A percentile compares a stretch with the other conserved stretches of the same genome.
phyloP scores from a whole-genome alignment of 2,329 filamentous ascomycete genomes.

The Aspergillus sp. region DNA sequence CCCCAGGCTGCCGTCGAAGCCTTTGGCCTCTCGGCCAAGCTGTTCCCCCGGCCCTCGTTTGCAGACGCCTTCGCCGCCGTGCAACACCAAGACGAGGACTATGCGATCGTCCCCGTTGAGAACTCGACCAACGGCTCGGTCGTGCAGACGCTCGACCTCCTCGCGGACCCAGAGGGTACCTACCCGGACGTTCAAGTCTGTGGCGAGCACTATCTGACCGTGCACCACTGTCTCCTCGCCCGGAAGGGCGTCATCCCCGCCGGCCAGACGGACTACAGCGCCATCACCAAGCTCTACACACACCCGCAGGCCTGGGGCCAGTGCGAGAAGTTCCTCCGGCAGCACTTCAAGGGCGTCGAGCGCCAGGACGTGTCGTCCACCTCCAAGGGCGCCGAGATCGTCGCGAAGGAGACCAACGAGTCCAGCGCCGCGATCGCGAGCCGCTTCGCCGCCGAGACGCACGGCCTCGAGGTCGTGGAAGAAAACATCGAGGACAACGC shows the following conservation, averaged over 20 bases:
- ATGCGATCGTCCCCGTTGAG: slow-evolving; percentile 89
- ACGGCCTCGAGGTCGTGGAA: slow-evolving; percentile 66
- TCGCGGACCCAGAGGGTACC: slow-evolving; percentile 68
- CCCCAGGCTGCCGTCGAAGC: slow-evolving; percentile 54
- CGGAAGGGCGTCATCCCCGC: slow-evolving; percentile 25
- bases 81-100: slow-evolving; percentile 62
- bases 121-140: slow-evolving; percentile 95
- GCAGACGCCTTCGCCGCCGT: slow-evolving; percentile 76
- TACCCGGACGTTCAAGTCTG: slow-evolving; percentile 73
- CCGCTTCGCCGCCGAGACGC: slow-evolving; percentile 66
- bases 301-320: slow-evolving; percentile 97
- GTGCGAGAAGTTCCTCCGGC: slow-evolving; percentile 71
- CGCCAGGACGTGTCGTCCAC: slow-evolving; percentile 82
- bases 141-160: slow-evolving; percentile 81
- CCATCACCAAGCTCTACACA: slow-evolving; percentile 77
- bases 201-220: slow-evolving; percentile 80
- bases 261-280: slow-evolving; percentile 43
- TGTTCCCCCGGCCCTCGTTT: slow-evolving; percentile 38
- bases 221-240: slow-evolving; percentile 82
- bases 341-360: slow-evolving; percentile 71
- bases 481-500: slow-evolving; percentile 48
- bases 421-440: slow-evolving; percentile 76
- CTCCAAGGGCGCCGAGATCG: slow-evolving; percentile 78
- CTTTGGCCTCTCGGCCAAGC: slow-evolving; percentile 40
- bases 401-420: slow-evolving; percentile 56